These are phyloP conservation scores for Solanum rostratum DNA, from an alignment of 257 asterid genomes.

Conservation along the genomic window DNA sequence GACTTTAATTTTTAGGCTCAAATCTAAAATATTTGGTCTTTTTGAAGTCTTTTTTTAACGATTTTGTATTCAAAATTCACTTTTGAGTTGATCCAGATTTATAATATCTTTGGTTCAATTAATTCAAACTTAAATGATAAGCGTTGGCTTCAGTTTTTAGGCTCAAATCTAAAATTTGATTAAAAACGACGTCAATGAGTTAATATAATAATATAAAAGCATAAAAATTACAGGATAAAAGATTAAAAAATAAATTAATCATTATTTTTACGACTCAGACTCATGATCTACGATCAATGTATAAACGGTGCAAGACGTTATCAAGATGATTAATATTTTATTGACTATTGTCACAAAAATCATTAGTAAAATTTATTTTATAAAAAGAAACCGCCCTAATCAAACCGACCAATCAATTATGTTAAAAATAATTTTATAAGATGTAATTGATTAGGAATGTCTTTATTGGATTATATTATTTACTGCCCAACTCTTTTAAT, in stretches of 20 bases:
- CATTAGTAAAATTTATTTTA: background rate
- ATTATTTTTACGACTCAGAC: background rate
- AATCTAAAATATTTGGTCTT: background rate
- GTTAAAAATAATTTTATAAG: background rate
- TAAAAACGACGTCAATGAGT: background rate
- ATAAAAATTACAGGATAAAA: background rate
- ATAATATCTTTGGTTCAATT: too few species aligned
- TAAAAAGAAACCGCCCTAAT: background rate
- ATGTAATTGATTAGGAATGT: background rate
- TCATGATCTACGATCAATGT: background rate
- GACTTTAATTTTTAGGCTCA: too few species aligned
- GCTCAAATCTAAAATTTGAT: background rate
- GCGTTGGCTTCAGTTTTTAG: too few species aligned
- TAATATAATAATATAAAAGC: background rate
- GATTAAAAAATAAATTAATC: background rate
- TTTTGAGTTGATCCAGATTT: too few species aligned
- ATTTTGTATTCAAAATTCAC: too few species aligned
- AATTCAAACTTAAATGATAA: too few species aligned
- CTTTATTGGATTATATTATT: background rate
- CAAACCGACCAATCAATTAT: background rate
- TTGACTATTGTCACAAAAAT: background rate
- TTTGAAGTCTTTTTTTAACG: too few species aligned
- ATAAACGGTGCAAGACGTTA: background rate
- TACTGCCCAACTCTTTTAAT: background rate
- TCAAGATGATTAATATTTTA: background rate